Percentiles rank a stretch among this genome's conserved stretches.
These are phyloP conservation scores for Coprinopsis strossmayeri DNA, from an alignment of 768 basidiomycete species.

Conservation along the genomic window DNA sequence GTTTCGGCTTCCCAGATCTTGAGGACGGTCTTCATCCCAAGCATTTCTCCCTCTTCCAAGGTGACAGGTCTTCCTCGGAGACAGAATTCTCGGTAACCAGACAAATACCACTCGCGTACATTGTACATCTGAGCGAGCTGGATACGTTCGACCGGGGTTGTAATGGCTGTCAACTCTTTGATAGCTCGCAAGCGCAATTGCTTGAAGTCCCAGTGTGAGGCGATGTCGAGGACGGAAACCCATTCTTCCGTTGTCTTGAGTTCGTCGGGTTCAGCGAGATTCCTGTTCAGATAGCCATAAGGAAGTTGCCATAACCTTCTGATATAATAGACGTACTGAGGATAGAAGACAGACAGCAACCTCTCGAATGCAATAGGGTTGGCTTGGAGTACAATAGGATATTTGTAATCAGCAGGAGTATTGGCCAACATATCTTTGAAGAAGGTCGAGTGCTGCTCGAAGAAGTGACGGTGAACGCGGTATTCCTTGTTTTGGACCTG, in stretches of 20 bases:
- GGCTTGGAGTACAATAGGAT: conserved; percentile 23
- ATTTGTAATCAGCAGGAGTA: conserved; percentile 42
- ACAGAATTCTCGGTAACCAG: conserved; percentile 24
- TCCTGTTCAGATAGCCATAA: conserved; percentile 1
- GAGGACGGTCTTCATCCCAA: conserved; percentile 14
- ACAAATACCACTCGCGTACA: conserved; percentile 20
- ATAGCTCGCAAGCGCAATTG: conserved; percentile 21
- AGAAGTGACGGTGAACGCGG: conserved; percentile 22
- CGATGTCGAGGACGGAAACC: conserved; percentile 22
- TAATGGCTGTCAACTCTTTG: conserved; percentile 11
- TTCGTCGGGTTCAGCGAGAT: conserved; percentile 10
- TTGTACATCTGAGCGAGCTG: conserved; percentile 17
- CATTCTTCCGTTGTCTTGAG: conserved; percentile 18
- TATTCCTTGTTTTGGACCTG: conserved; percentile 20
- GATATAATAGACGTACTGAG: conserved; percentile 25
- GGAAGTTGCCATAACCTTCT: not conserved
- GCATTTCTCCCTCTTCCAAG: conserved; percentile 9
- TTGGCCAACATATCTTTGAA: conserved; percentile 28
- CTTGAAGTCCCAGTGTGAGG: conserved; percentile 21
- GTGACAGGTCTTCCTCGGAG: conserved; percentile 14
- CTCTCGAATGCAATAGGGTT: conserved; percentile 34
- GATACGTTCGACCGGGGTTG: conserved; percentile 18
- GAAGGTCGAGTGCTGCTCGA: conserved; percentile 21
- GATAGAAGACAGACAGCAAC: conserved; percentile 48
- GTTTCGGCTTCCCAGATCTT: conserved; percentile 12